Evolutionary conservation across 2,329 filamentous ascomycete genomes (phyloP).

Genomic region (Aureobasidium pullulans): DNA sequence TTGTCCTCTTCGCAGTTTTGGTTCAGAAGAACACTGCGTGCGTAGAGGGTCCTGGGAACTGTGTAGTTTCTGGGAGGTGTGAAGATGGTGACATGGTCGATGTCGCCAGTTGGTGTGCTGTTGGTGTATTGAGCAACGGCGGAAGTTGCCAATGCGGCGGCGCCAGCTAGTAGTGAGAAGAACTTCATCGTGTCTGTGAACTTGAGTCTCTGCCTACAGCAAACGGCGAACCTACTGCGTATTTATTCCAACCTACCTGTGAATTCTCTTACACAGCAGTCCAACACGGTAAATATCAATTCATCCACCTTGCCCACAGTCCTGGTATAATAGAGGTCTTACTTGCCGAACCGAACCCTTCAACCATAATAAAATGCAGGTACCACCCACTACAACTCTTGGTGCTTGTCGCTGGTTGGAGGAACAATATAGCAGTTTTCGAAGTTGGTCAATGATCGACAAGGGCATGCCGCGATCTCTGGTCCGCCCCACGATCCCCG

Average conservation of each 20-base stretch:
- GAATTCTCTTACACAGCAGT: background rate
- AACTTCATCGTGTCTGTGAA: background rate
- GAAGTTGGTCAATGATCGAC: conserved; percentile 2
- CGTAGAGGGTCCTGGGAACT: conserved; percentile 41
- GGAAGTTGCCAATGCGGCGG: background rate
- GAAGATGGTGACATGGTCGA: conserved; percentile 20
- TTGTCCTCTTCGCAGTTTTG: conserved; percentile 28
- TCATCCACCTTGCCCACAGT: conserved; percentile 2
- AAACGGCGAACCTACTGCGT: background rate
- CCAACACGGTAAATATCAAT: conserved; percentile 8
- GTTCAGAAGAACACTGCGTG: conserved; percentile 40
- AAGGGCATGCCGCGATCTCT: background rate
- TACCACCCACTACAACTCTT: background rate
- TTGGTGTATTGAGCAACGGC: conserved; percentile 8
- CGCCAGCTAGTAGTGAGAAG: background rate
- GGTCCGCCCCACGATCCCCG: background rate
- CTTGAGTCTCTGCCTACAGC: too few species aligned
- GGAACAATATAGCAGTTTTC: background rate
- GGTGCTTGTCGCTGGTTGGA: conserved; percentile 9
- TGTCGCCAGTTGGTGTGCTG: background rate
- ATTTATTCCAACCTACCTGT: background rate
- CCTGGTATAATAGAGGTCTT: background rate
- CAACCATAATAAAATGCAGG: background rate
- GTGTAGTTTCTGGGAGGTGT: conserved; percentile 23
- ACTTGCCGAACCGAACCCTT: background rate